phyloP scores from a whole-genome alignment of 805 yeast species.

The Sugiyamaella lignohabitans region DNA sequence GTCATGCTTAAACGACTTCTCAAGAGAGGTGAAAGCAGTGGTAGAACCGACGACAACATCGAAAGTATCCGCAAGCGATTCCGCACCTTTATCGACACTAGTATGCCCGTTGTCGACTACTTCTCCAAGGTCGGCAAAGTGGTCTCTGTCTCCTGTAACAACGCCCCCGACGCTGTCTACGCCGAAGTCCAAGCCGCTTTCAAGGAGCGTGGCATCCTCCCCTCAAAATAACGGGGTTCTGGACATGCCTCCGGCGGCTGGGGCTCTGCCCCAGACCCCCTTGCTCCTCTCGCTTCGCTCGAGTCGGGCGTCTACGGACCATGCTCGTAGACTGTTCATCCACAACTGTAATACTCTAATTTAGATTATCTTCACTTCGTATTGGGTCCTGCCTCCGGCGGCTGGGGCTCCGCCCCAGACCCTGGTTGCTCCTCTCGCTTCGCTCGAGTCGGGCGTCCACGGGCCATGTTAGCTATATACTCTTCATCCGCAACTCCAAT shows the following conservation, averaged over 20 bases:
- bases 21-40: conserved; percentile 91
- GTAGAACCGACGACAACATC: conserved; percentile 87
- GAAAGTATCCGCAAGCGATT: conserved; percentile 89
- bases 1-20: conserved; percentile 81
- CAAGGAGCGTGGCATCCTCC: conserved; percentile 28
- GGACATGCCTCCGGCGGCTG: too few species aligned
- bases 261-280: too few species aligned
- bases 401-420: too few species aligned
- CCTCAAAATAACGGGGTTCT: background rate
- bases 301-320: too few species aligned
- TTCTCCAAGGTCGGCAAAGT: conserved; percentile 68
- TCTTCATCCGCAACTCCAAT: too few species aligned
- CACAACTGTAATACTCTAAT: background rate
- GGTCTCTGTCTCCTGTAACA: conserved; percentile 70
- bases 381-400: too few species aligned
- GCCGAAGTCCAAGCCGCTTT: conserved; percentile 60
- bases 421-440: too few species aligned
- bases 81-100: conserved; percentile 75
- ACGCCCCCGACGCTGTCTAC: conserved; percentile 74
- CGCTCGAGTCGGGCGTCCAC: too few species aligned
- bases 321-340: too few species aligned
- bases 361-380: too few species aligned
- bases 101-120: conserved; percentile 89
- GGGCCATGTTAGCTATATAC: too few species aligned
- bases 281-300: too few species aligned